These are phyloP conservation scores for Fraxinus platypoda DNA, from an alignment of 305 asterid genomes.

Conservation along the genomic window DNA sequence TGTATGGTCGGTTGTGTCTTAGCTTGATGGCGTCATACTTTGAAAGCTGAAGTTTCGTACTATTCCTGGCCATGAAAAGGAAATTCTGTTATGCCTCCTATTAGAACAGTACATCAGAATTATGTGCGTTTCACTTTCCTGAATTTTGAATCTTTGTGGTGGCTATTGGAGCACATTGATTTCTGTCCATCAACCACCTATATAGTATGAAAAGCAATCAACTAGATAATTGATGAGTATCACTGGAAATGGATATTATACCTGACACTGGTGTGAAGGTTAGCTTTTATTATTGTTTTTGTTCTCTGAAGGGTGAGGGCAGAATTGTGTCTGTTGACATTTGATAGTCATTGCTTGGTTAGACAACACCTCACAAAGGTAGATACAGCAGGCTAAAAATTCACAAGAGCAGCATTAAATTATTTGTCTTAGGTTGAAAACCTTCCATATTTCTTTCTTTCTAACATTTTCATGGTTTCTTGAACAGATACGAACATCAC, in stretches of 20 bases:
- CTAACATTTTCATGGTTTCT: constrained; percentile 24
- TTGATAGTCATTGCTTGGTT: neutral
- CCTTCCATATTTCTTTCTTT: constrained; percentile 15
- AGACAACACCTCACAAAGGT: neutral
- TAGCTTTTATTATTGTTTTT: neutral
- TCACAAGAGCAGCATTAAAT: constrained; percentile 4
- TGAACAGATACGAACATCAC: constrained; percentile 60
- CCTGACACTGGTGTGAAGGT: neutral
- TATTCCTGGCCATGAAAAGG: neutral
- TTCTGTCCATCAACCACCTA: neutral
- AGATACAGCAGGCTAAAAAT: constrained; percentile 1
- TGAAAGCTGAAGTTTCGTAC: neutral
- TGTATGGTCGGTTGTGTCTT: neutral
- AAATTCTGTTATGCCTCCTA: neutral
- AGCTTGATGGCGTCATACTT: neutral
- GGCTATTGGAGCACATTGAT: neutral
- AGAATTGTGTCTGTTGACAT: neutral
- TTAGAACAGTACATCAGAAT: neutral
- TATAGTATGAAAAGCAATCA: neutral
- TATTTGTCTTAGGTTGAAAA: constrained; percentile 20
- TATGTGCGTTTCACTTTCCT: neutral
- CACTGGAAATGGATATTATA: neutral
- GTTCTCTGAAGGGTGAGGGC: neutral
- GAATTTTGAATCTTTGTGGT: neutral
- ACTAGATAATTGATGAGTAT: neutral